Evolutionary conservation across 2,329 filamentous ascomycete species (phyloP), one percentile per base, ranked within the genome.

Genomic region (Epichloe uncinata): DNA sequence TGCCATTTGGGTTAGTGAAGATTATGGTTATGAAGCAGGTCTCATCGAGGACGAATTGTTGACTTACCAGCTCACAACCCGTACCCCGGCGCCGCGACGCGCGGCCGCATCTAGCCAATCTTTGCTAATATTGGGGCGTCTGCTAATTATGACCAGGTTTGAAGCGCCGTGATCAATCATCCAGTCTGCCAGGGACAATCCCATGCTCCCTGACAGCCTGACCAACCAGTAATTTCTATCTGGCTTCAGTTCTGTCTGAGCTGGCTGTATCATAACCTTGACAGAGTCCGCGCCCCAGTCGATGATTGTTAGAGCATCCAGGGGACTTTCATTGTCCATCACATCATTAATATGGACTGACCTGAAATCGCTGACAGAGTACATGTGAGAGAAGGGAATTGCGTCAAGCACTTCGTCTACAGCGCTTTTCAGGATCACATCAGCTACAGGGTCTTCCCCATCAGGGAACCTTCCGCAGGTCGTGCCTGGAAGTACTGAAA

Each of bases 101-200:
- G 13, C 9, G 5, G 41, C 18, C 11, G 12, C 26, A 4, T 44
- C n/a, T 11, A 50, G 15, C 45, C 45, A 51, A 2, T 6, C 5
- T 26, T 16, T 4, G 15, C 41, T 41, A 4, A 51, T 15, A 2
- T 40, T 44, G 11, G 46, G 41, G 30, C 36, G 41, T 40, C 49
- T 37, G 33, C 47, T 50, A 11, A 15, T n/a, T 2, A 52, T 20
- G 6, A 47, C 47, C n/a, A 49, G 4, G 41, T 43, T 26, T 3
- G 12, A 12, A 15, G 48, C 42, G 13, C 69, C 68, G 11, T 58
- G 54, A 0, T 53, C 47, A 6, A 62, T 53, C 67, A 69, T 70
- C 60, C 61, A 69, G 9, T 62, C 52, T 42, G 57, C 63, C 2
- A 69, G 54, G 0, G 67, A 69, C 8, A 58, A 55, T 5, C 68